These are phyloP conservation scores for Cetradonia linearis DNA, from an alignment of 495 filamentous ascomycete genomes.

Conservation along the genomic window DNA sequence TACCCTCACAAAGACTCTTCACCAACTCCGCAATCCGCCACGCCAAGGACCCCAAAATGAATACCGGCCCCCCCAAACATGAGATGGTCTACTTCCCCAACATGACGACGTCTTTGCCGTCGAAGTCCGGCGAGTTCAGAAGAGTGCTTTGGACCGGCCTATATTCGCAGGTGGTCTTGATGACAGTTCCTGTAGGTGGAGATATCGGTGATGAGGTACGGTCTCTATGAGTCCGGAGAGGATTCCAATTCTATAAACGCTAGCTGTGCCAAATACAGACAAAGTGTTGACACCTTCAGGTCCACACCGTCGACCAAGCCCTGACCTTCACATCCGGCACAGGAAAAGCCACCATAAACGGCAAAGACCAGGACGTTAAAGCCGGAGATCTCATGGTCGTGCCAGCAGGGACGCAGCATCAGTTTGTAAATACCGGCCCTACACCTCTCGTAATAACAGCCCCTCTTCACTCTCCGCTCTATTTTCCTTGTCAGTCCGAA, in stretches of 20 bases:
- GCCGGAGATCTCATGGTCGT: slow-evolving; percentile 54
- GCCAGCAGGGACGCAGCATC: slow-evolving; percentile 55
- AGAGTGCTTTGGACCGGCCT: slow-evolving; percentile 53
- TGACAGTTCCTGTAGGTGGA: slow-evolving; percentile 53
- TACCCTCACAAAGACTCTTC: slow-evolving; percentile 8
- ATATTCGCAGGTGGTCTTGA: slow-evolving; percentile 52
- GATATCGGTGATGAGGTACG: slow-evolving; percentile 56
- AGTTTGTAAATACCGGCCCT: slow-evolving; percentile 49
- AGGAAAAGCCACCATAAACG: slow-evolving; percentile 47
- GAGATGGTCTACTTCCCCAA: slow-evolving; percentile 50
- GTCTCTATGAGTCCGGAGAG: not conserved
- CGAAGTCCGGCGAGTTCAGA: slow-evolving; percentile 46
- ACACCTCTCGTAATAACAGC: slow-evolving; percentile 15
- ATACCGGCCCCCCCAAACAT: slow-evolving; percentile 37
- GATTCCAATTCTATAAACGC: not conserved
- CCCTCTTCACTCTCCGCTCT: not conserved
- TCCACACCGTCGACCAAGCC: slow-evolving; percentile 50
- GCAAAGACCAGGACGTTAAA: slow-evolving; percentile 47
- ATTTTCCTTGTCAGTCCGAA: not conserved
- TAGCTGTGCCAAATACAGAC: not conserved
- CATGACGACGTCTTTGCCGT: slow-evolving; percentile 41
- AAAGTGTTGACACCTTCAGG: slow-evolving; percentile 19
- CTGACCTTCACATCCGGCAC: slow-evolving; percentile 52
- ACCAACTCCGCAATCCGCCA: slow-evolving; percentile 26
- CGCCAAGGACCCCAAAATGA: slow-evolving; percentile 26